Evolutionary conservation across 2,329 filamentous ascomycete genomes (phyloP), one percentile per base, ranked within the genome.

Genomic region (Cladosporium sp.): DNA sequence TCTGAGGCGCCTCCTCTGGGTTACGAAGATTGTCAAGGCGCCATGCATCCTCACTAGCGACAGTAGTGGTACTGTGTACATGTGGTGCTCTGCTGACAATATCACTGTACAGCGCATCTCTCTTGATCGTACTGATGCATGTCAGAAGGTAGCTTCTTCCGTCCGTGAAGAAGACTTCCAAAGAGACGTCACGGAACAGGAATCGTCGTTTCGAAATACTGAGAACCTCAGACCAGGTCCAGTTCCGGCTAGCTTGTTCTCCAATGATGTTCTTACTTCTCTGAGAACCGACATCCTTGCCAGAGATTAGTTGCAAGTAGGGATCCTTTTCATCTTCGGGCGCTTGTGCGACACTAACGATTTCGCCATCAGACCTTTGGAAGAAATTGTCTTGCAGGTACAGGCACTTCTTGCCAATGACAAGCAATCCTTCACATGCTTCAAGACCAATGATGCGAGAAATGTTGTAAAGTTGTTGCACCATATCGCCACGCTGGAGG

Each of bases 371-470:
- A 2, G 89, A 87, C 62, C 93, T 86, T 69, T 97, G 93, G 71
- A 99, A 97, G 68, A 96, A 93, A 65, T 94, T 93, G 74, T 99
- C 94, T 73, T 97, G 88, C 64, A 99, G 87, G 70, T 99, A 99
- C 15, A 99, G 81, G 48, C 86, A 88, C 65, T 93, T 89, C 72
- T 96, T 96, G 17, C 94, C 94, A 39, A 97, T 82, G 56, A 99
- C 95, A 34, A 99, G 78, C 40, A 99, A 86, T 7, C 94, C 94
- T 71, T 99, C 95, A 60, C 90, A 91, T 8, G 92, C 92, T 70
- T 99, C 94, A 3, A 99, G 80, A 9, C 94, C 94, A 32, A 96
- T 87, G 56, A 99, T 93, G 10, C 94, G 87, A 15, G 94, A 97
- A 50, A 97, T 87, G 66, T 99, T 99, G 78, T 91, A 96, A 1